Conservation (phyloP, 192 early-diverging fungal species). For the Funneliformis mosseae region DNA sequence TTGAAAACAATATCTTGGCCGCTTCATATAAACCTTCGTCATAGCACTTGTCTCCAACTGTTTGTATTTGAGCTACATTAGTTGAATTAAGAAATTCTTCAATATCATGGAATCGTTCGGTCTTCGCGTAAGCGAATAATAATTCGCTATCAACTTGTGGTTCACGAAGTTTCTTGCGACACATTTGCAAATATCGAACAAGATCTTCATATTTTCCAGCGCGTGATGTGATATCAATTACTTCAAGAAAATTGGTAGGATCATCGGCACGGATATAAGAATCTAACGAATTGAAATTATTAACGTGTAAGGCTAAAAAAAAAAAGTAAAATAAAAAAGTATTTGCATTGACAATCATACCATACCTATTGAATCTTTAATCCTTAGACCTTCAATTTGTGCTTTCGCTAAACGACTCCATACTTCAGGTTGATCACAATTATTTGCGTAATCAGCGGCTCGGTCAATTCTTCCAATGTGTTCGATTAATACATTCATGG, state of each 20-base stretch:
- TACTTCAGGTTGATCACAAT: slow-evolving; percentile 85
- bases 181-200: slow-evolving; percentile 93
- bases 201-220: slow-evolving; percentile 94
- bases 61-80: slow-evolving; percentile 93
- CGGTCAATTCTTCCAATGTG: slow-evolving; percentile 93
- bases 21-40: slow-evolving; percentile 89
- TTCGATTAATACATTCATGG: slow-evolving; percentile 89
- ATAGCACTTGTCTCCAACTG: slow-evolving; percentile 95
- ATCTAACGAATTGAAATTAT: slow-evolving; percentile 48
- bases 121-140: slow-evolving; percentile 95
- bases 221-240: slow-evolving; percentile 76
- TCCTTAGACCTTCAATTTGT: slow-evolving; percentile 85
- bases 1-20: slow-evolving; percentile 93
- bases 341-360: background rate
- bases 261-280: slow-evolving; percentile 98
- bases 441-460: slow-evolving; percentile 95
- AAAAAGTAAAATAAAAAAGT: background rate
- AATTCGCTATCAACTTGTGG: slow-evolving; percentile 95
- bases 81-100: slow-evolving; percentile 93
- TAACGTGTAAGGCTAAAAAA: background rate
- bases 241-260: slow-evolving; percentile 84
- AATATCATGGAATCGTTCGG: slow-evolving; percentile 84
- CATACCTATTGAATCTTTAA: slow-evolving; percentile 89
- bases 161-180: slow-evolving; percentile 94
- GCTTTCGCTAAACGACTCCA: slow-evolving; percentile 97